Evolutionary conservation across 208 protist species (phyloP).

Genomic region (Naegleria fowleri): DNA sequence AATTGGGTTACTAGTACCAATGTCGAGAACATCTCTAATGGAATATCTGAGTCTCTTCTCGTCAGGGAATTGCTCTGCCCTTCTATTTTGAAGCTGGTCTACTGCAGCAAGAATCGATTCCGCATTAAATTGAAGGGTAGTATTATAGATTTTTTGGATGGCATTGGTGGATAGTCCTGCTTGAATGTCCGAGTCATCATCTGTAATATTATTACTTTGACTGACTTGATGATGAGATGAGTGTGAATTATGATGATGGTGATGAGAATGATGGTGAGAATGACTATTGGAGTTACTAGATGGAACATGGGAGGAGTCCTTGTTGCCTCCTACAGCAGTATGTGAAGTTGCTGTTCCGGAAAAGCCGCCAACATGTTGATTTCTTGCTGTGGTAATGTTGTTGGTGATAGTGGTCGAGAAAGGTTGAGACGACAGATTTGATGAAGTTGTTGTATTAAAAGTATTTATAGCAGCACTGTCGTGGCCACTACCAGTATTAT

Average conservation of each 20-base stretch:
- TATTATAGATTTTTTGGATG: neutral
- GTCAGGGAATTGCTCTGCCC: neutral
- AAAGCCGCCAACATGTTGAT: neutral
- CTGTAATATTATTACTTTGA: neutral
- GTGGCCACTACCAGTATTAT: too few species aligned
- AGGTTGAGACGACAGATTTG: neutral
- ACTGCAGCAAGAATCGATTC: neutral
- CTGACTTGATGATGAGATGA: too few species aligned
- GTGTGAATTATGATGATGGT: neutral
- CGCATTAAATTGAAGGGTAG: neutral
- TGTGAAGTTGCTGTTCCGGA: too few species aligned
- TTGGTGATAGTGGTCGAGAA: neutral
- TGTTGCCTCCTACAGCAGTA: too few species aligned
- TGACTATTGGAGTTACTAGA: neutral
- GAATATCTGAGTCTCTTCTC: neutral
- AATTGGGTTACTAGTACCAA: neutral
- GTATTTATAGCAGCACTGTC: too few species aligned
- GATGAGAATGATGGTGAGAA: neutral
- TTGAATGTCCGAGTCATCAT: neutral
- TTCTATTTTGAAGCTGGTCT: neutral
- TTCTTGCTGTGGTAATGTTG: neutral
- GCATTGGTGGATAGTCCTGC: neutral
- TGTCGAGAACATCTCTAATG: neutral
- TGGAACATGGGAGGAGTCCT: too few species aligned
- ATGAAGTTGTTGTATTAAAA: neutral